Base-by-base conservation (phyloP, 1,284 basidiomycete genomes). In the Ceratobasidium sp. region DNA sequence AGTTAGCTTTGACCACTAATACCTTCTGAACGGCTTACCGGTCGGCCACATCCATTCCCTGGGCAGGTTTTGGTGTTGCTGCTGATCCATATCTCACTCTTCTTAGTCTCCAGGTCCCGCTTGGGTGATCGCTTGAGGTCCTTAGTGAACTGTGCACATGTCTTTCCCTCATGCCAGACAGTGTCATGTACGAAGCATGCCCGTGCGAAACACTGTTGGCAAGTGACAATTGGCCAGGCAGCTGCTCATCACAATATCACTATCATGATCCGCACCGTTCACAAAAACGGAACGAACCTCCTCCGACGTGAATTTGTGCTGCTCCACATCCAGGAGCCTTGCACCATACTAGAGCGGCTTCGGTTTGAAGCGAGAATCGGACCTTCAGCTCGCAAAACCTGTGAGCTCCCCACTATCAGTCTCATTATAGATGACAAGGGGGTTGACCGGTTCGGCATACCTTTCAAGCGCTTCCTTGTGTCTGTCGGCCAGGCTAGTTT, bases 61-160 rank as follows among this genome's bases (percentile, higher is more conserved):
- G 67, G 67, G 33, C 67, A 69, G 26, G 67, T 23, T 26, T 69
- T 69, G 26, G 67, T 50, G 20, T 69, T 33, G 20, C 17, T 56
- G 26, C 67, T 69, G 23, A 69, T 69, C 67, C 67, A 69, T 9
- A 69, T 40, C n/a, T 69, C 67, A n/a, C 67, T 69, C 38, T 69
- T 69, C 38, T 56, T 52, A 26, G 50, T 42, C 67, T 52, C 50
- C n/a, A 56, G 33, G 6, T 7, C 26, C 33, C 48, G 50, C 26
- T 15, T 56, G 5, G 67, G 33, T 20, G 67, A 54, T 48, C 9
- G 23, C 20, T 56, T 56, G 10, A 69, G 12, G 20, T 69, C 46
- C 23, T 40, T 20, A n/a, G 48, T 56, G 48, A 17, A 69, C 38
- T 69, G 26, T 20, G 48, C 67, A 40, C 67, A 69, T 5, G 67